These are phyloP conservation scores for Perilla frutescens DNA, from an alignment of 257 asterid species.

Conservation along the genomic window DNA sequence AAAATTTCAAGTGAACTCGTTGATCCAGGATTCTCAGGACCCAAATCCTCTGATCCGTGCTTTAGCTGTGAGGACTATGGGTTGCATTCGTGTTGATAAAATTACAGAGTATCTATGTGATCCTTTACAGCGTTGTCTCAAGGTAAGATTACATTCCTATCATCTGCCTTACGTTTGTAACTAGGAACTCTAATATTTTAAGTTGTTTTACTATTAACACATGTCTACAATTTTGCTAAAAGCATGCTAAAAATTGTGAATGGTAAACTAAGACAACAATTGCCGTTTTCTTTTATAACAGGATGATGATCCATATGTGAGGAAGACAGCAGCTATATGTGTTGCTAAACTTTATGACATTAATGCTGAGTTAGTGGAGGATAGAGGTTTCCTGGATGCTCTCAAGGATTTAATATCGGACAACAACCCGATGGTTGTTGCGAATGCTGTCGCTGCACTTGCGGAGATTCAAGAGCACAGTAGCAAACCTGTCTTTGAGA, in stretches of 20 bases:
- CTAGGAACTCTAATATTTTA: constrained; percentile 26
- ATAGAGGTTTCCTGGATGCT: constrained; percentile 97
- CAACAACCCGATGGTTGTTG: constrained; percentile 99
- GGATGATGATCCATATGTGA: constrained; percentile 99
- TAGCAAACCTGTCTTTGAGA: constrained; percentile 87
- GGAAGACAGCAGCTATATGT: constrained; percentile 99
- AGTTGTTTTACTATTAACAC: constrained; percentile 25
- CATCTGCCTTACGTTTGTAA: constrained; percentile 27
- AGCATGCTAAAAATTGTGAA: constrained; percentile 6
- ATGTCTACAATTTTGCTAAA: neutral
- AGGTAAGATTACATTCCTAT: constrained; percentile 53
- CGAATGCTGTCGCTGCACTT: constrained; percentile 99
- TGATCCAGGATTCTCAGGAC: constrained; percentile 92
- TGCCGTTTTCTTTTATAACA: constrained; percentile 48
- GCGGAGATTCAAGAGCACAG: constrained; percentile 98
- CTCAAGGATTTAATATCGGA: constrained; percentile 98
- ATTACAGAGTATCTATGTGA: constrained; percentile 97
- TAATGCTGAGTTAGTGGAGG: constrained; percentile 98
- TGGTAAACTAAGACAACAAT: constrained; percentile 34
- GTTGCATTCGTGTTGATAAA: constrained; percentile 99
- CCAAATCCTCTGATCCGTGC: constrained; percentile 99
- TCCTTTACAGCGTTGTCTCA: constrained; percentile 97
- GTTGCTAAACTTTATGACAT: constrained; percentile 99
- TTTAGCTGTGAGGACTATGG: constrained; percentile 99
- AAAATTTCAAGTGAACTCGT: constrained; percentile 24